Evolutionary conservation across 495 filamentous ascomycete genomes (phyloP).

Genomic region (Penicillium nucicola): DNA sequence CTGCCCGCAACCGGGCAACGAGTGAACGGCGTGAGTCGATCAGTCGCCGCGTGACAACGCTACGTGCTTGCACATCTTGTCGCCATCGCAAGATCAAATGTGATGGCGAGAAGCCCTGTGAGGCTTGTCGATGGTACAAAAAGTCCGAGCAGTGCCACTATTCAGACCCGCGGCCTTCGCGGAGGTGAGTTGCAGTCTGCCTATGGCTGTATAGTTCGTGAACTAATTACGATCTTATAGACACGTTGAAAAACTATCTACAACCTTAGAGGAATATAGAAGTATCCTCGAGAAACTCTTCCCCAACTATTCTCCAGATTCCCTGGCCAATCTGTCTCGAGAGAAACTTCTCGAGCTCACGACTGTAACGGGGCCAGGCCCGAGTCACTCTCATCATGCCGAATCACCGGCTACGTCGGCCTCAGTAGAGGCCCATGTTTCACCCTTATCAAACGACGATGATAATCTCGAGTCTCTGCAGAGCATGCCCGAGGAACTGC

Average conservation of each 20-base stretch:
- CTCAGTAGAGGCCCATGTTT: conserved; percentile 39
- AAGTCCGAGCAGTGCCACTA: conserved; percentile 44
- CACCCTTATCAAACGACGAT: conserved; percentile 37
- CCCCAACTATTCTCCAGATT: conserved; percentile 33
- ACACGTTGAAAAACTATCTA: conserved; percentile 42
- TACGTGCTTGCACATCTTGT: conserved; percentile 45
- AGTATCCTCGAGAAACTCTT: conserved; percentile 37
- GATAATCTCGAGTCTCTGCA: conserved; percentile 42
- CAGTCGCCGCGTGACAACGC: conserved; percentile 36
- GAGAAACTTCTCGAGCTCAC: conserved; percentile 50
- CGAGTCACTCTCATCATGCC: conserved; percentile 23
- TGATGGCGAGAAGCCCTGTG: conserved; percentile 45
- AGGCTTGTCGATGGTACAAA: conserved; percentile 47
- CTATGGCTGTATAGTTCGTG: neutral
- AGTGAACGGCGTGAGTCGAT: conserved; percentile 36
- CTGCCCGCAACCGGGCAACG: conserved; percentile 23
- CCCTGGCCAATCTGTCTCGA: conserved; percentile 40
- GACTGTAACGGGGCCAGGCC: conserved; percentile 9
- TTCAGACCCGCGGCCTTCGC: conserved; percentile 39
- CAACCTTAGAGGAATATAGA: conserved; percentile 39
- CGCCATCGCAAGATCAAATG: conserved; percentile 50
- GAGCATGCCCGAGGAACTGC: conserved; percentile 37
- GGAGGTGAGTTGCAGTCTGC: conserved; percentile 28
- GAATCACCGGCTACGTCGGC: conserved; percentile 38
- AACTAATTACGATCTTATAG: conserved; percentile 12